These are phyloP conservation scores for Chaetomium olivaceum DNA, from an alignment of 2,329 filamentous ascomycete species.

Conservation along the genomic window DNA sequence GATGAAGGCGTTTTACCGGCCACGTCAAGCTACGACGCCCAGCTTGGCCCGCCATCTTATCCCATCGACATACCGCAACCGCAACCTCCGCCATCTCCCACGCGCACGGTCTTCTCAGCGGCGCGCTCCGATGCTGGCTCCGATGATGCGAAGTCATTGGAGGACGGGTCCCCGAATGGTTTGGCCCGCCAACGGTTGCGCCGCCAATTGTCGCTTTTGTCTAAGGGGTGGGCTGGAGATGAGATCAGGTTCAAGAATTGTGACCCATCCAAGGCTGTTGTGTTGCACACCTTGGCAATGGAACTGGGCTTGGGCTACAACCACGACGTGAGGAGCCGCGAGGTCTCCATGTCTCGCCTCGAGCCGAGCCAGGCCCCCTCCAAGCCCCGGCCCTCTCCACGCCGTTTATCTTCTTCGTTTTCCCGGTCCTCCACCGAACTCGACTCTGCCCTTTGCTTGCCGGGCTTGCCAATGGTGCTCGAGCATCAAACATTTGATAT, in stretches of 20 bases:
- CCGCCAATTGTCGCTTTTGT: conserved; percentile 35
- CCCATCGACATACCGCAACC: not conserved
- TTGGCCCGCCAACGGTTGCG: conserved; percentile 31
- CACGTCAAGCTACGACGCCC: not conserved
- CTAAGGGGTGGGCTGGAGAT: conserved; percentile 29
- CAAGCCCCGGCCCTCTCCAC: conserved; percentile 2
- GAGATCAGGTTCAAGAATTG: conserved; percentile 36
- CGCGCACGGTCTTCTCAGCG: not conserved
- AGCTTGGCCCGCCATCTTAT: not conserved
- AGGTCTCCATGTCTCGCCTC: conserved; percentile 32
- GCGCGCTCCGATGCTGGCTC: not conserved
- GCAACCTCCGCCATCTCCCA: conserved; percentile 8
- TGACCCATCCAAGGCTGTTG: conserved; percentile 33
- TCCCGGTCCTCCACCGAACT: conserved; percentile 27
- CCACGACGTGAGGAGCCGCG: conserved; percentile 32
- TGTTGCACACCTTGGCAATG: conserved; percentile 35
- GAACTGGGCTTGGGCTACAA: conserved; percentile 36
- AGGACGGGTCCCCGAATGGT: conserved; percentile 12
- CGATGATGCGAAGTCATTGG: conserved; percentile 8
- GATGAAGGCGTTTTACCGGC: conserved; percentile 28
- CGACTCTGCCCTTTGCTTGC: conserved; percentile 24
- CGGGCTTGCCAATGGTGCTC: conserved; percentile 15
- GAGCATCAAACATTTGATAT: not conserved
- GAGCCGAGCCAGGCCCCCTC: conserved; percentile 6
- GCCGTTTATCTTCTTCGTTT: conserved; percentile 14